Base-by-base conservation (phyloP, 257 asterid species). In the Solanum verrucosum region DNA sequence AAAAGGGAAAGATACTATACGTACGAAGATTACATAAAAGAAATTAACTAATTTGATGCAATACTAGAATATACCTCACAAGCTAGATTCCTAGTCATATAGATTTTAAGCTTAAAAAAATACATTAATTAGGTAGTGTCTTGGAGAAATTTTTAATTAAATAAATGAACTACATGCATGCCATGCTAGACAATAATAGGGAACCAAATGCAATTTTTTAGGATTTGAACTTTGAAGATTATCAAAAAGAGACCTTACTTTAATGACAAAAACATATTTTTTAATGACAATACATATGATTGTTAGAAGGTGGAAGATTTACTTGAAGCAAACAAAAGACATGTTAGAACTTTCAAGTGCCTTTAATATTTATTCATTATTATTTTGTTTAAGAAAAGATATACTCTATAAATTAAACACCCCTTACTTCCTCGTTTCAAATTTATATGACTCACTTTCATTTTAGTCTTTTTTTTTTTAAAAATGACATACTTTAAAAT, bases 301-400 rank as follows among this genome's bases (percentile, higher is more conserved):
- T 88, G 87, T 85, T 84, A 49, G 40, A 81, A 87, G 92, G 91
- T 90, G 92, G 90, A 88, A 91, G 90, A 88, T 92, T 84, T 84
- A 70, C 88, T 88, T 90, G 91, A 89, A 89, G 88, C 91, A 92
- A 93, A 88, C 94, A 91, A 81, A 56, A 91, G 90, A 90, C 95
- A 93, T 93, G 94, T 89, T 88, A 89, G 13, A 38, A 88, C 72
- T 89, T 94, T 94, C 92, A 90, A 92, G 95, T 92, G 92, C 89
- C 87, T 92, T 79, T 91, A 86, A 87, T 90, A 92, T 86, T 89
- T 92, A 84, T 87, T 68, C 42, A 86, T 70, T 42, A 59, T 83
- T 44, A 44, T 38, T 75, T 77, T 6, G 84, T 40, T 77, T 40
- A 37, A 25, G 35, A n/a, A 75, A 20, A 34, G 13, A 59, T 21